Conservation (phyloP, 257 asterid species). For the Paulownia fortunei region DNA sequence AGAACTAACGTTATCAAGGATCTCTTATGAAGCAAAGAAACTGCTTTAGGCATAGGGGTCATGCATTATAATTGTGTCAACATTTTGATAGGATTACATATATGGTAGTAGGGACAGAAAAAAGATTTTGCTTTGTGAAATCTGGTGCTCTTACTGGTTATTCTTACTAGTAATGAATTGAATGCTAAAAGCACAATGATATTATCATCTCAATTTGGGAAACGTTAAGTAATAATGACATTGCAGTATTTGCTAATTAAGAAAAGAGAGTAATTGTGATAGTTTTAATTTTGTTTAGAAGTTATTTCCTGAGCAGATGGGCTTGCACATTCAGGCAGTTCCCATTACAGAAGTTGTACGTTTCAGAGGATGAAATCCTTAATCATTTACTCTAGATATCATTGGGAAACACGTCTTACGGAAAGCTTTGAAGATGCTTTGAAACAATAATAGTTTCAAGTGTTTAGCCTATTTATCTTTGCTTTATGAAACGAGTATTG, state of each 20-base stretch:
- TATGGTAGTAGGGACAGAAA: neutral
- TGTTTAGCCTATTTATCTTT: neutral
- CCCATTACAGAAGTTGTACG: neutral
- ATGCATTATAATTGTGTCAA: neutral
- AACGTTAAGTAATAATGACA: neutral
- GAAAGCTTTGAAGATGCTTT: neutral
- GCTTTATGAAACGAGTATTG: neutral
- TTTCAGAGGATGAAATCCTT: neutral
- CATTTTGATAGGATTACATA: neutral
- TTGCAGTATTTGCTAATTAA: slow-evolving; percentile 6
- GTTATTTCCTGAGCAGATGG: neutral
- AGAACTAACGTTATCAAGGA: neutral
- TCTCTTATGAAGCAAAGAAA: slow-evolving; percentile 17
- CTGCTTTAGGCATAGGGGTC: slow-evolving; percentile 7
- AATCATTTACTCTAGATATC: neutral
- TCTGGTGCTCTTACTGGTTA: neutral
- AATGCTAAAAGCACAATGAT: neutral
- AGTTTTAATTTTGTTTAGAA: neutral
- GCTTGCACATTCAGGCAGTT: neutral
- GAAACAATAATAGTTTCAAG: neutral
- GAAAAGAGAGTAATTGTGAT: neutral
- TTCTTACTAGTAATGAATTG: neutral
- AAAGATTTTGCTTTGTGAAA: neutral
- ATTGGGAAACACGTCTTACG: neutral
- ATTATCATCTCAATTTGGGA: slow-evolving; percentile 23